Evolutionary conservation across 1,284 basidiomycete genomes (phyloP).

Genomic region (Ceraceosorus guamensis): DNA sequence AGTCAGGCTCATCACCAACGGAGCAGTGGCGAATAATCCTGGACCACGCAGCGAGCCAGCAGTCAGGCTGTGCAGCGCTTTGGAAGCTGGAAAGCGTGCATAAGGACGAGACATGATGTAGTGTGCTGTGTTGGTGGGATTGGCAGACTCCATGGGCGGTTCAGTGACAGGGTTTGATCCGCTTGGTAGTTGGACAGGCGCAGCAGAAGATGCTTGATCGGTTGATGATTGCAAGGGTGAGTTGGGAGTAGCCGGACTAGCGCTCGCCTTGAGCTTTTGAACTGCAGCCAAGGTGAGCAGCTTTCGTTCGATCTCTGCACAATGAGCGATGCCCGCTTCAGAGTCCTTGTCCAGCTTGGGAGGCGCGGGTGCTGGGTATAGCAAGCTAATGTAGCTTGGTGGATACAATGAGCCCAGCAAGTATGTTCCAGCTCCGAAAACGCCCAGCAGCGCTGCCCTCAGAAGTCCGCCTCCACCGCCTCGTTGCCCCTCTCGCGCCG

Average conservation of each 20-base stretch:
- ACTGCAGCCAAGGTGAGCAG: constrained; percentile 59
- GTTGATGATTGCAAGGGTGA: constrained; percentile 15
- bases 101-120: constrained; percentile 60
- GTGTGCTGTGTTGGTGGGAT: constrained; percentile 16
- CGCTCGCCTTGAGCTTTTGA: constrained; percentile 42
- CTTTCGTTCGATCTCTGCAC: constrained; percentile 60
- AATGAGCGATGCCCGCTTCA: constrained; percentile 59
- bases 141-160: constrained; percentile 14
- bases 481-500: no score
- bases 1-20: constrained; percentile 42
- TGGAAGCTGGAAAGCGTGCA: constrained; percentile 59
- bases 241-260: constrained; percentile 13
- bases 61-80: constrained; percentile 70
- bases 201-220: constrained; percentile 16
- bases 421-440: constrained; percentile 50
- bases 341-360: constrained; percentile 61
- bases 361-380: constrained; percentile 67
- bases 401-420: constrained; percentile 61
- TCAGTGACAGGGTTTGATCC: constrained; percentile 12
- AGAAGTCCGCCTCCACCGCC: constrained; percentile 1
- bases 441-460: constrained; percentile 9
- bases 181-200: no score
- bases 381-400: constrained; percentile 57
- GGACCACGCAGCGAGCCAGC: constrained; percentile 77
- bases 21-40: constrained; percentile 36